Base-by-base conservation (phyloP, 208 protist genomes). In the Leishmania major region DNA sequence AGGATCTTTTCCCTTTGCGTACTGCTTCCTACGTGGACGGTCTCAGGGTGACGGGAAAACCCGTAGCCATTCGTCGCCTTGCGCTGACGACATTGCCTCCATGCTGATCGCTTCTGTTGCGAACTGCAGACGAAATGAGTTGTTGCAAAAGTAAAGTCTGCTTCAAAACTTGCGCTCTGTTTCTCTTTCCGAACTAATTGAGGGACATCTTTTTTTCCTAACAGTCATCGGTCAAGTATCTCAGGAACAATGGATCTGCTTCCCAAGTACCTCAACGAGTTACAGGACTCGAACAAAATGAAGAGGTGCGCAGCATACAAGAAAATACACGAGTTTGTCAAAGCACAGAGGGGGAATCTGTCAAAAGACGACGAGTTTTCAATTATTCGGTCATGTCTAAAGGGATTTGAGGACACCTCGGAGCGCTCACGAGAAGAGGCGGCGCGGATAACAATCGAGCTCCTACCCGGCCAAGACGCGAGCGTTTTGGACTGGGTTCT, bases 401-500 rank as follows among this genome's bases (percentile, higher is more conserved):
- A 89, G 37, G 93, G 90, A 25, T 96, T 96, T 84, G 92, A 96
- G 83, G 94, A 97, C 71, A 49, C 78, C 31, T 91, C 93, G 28
- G 93, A 97, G 88, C 85, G 93, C 6, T 93, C 91, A 69, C 89
- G 94, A 55, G 94, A 97, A 74, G 88, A 92, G 76, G 91, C 94
- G 80, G 88, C 93, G n/a, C 78, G 53, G 59, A 91, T 96, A 79
- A 87, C 87, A 0, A 84, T 79, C 6, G 25, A 60, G 59, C 84
- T 95, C 2, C 67, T 96, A 51, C 70, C 82, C 0, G 69, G 82
- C 22, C 91, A 95, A 69, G 82, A 85, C 19, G 87, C 92, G 5
- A 91, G 75, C 70, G 77, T 96, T 25, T 84, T 98, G 40, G 95
- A 98, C 78, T 98, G 95, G 94, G 89, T 97, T 55, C 87, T 98